Evolutionary conservation across 257 asterid species (phyloP).

Genomic region (Solanum neorickii): DNA sequence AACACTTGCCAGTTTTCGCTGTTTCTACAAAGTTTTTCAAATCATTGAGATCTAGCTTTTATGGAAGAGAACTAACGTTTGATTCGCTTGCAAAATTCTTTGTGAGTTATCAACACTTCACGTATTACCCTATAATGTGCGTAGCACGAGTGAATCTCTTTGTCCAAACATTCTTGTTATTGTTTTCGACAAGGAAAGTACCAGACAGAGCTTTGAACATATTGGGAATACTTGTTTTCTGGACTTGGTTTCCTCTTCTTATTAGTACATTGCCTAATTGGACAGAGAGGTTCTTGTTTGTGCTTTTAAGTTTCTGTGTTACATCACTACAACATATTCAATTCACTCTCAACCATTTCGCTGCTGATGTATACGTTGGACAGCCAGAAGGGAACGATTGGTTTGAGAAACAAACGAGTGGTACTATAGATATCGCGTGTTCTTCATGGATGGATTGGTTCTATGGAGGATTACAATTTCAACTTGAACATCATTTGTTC

Average conservation of each 20-base stretch:
- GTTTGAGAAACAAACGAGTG: conserved; percentile 80
- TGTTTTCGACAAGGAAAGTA: conserved; percentile 47
- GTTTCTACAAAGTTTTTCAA: conserved; percentile 45
- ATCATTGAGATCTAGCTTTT: conserved; percentile 47
- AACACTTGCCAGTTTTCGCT: conserved; percentile 74
- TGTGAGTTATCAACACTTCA: conserved; percentile 64
- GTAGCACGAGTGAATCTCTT: conserved; percentile 73
- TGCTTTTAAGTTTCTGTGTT: conserved; percentile 44
- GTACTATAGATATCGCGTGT: conserved; percentile 69
- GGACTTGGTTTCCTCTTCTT: conserved; percentile 88
- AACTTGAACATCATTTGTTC: conserved; percentile 83
- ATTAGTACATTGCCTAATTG: conserved; percentile 59
- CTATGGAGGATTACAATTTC: conserved; percentile 81
- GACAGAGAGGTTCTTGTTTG: conserved; percentile 51
- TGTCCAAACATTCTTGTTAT: conserved; percentile 55
- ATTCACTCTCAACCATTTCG: conserved; percentile 75
- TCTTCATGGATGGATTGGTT: conserved; percentile 76
- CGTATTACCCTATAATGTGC: conserved; percentile 63
- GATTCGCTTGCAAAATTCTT: conserved; percentile 46
- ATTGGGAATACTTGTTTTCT: conserved; percentile 55
- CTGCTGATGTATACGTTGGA: conserved; percentile 65
- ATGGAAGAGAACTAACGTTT: conserved; percentile 53
- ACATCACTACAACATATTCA: conserved; percentile 71
- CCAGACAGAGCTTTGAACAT: conserved; percentile 65
- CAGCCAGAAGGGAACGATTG: conserved; percentile 71